phyloP scores from a whole-genome alignment of 768 basidiomycete genomes.

The Tricholoma matsutake region DNA sequence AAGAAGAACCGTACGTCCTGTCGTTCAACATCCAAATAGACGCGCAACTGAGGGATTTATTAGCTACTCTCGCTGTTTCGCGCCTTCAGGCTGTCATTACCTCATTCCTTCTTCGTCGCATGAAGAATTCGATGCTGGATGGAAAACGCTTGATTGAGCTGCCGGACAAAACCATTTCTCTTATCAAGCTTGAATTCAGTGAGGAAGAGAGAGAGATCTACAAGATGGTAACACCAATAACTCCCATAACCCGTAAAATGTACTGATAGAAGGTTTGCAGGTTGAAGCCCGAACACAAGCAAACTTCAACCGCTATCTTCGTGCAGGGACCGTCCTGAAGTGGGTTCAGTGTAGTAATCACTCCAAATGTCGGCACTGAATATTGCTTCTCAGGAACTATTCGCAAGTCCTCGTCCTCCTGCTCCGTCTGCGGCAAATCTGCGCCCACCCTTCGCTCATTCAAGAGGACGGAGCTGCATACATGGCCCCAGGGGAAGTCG shows the following conservation, averaged over 20 bases:
- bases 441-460: conserved; percentile 65
- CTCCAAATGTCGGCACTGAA: background rate
- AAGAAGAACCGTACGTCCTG: conserved; percentile 47
- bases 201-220: conserved; percentile 66
- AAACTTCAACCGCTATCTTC: conserved; percentile 60
- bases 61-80: conserved; percentile 51
- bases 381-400: conserved; percentile 45
- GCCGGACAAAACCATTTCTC: conserved; percentile 49
- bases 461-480: conserved; percentile 51
- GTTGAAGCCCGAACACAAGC: conserved; percentile 54
- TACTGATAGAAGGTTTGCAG: conserved; percentile 20
- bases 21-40: background rate
- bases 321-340: conserved; percentile 68
- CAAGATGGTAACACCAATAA: conserved; percentile 35
- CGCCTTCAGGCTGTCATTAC: conserved; percentile 58
- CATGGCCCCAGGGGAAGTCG: conserved; percentile 37
- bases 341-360: conserved; percentile 18
- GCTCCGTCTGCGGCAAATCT: conserved; percentile 61
- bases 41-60: background rate
- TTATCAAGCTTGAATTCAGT: conserved; percentile 54
- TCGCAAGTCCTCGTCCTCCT: conserved; percentile 49
- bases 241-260: background rate
- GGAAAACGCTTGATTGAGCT: conserved; percentile 68
- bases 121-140: conserved; percentile 60
- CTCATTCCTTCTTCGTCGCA: conserved; percentile 55